phyloP scores from a whole-genome alignment of 306 rosid species.

The Rosa chinensis region DNA sequence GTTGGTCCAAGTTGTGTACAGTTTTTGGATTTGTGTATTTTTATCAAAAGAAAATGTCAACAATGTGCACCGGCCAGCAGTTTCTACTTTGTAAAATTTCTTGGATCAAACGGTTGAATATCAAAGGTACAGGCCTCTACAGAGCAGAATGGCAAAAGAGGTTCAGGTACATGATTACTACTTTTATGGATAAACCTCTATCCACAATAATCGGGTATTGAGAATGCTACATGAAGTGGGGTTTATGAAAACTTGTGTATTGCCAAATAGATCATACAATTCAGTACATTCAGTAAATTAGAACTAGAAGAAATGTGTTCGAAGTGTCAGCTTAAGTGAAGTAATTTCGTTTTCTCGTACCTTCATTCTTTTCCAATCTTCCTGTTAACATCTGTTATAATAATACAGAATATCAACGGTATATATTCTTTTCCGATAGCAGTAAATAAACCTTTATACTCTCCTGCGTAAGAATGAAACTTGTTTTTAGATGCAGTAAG shows the following conservation, averaged over 20 bases:
- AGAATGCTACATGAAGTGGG: neutral
- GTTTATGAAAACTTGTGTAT: neutral
- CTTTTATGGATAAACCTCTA: neutral
- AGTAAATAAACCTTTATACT: neutral
- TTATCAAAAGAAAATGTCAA: neutral
- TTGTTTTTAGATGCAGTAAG: neutral
- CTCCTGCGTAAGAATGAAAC: neutral
- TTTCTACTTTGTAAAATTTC: neutral
- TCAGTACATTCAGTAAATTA: neutral
- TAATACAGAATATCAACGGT: neutral
- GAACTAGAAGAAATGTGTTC: neutral
- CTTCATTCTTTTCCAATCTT: neutral
- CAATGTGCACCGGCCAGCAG: neutral
- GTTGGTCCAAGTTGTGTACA: neutral
- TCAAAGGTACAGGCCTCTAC: neutral
- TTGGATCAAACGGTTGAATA: neutral
- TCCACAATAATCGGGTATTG: neutral
- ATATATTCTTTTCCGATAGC: neutral
- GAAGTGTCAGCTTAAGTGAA: neutral
- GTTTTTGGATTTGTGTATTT: neutral
- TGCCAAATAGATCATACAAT: neutral
- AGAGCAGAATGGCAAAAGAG: neutral
- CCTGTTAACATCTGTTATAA: neutral
- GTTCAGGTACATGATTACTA: slow-evolving; percentile 2
- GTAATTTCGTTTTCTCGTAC: neutral